Evolutionary conservation across 768 basidiomycete genomes (phyloP).

Genomic region (Pleurotus citrinopileatus): DNA sequence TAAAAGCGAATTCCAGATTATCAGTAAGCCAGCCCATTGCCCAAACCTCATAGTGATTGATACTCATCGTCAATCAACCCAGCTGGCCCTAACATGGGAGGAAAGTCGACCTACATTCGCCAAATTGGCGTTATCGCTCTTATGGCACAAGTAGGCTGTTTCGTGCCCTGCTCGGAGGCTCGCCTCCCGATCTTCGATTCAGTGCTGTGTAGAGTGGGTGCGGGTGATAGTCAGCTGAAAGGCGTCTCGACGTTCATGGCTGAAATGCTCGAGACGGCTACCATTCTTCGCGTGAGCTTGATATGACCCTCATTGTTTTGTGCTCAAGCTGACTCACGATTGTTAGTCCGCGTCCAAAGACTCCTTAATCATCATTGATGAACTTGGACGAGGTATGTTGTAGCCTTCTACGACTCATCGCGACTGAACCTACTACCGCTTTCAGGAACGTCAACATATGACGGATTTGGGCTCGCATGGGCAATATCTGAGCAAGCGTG

Average conservation of each 20-base stretch:
- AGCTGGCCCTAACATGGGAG: constrained; percentile 99
- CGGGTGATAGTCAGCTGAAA: constrained; percentile 96
- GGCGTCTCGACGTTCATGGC: constrained; percentile 99
- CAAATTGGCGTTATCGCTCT: constrained; percentile 95
- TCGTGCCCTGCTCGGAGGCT: constrained; percentile 90
- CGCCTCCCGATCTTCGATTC: constrained; percentile 92
- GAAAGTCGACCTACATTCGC: constrained; percentile 96
- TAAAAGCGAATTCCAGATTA: constrained; percentile 91
- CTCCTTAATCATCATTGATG: constrained; percentile 96
- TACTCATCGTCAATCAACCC: too few species aligned
- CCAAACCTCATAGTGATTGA: too few species aligned
- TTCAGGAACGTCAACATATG: constrained; percentile 90
- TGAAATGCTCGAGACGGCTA: constrained; percentile 98
- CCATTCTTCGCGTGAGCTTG: constrained; percentile 74
- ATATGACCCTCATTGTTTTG: neutral
- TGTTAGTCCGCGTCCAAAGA: constrained; percentile 84
- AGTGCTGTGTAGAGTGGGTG: constrained; percentile 92
- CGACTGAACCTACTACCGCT: neutral
- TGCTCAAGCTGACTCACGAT: neutral
- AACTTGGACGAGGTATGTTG: constrained; percentile 84
- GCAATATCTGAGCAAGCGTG: constrained; percentile 88
- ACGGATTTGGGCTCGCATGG: constrained; percentile 98
- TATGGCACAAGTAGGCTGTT: constrained; percentile 95
- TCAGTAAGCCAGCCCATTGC: constrained; percentile 51
- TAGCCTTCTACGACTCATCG: constrained; percentile 7